Conservation (phyloP, 805 yeast species). For the Candida bentonensis region DNA sequence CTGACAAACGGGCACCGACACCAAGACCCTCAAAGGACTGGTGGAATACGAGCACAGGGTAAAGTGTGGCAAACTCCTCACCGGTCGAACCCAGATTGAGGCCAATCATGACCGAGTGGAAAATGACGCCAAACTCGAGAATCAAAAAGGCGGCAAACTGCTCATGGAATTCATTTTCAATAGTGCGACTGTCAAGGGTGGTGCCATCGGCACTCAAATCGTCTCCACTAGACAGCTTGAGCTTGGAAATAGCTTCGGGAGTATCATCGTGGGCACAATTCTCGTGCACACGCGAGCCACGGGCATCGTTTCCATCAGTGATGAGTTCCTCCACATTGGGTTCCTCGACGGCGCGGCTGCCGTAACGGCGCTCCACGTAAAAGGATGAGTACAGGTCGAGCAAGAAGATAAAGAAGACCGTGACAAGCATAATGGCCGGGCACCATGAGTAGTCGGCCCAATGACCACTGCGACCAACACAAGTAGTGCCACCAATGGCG, state of each 20-base stretch:
- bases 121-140: constrained; percentile 58
- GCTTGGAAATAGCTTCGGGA: not conserved
- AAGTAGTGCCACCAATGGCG: constrained; percentile 20
- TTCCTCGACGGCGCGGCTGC: not conserved
- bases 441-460: constrained; percentile 45
- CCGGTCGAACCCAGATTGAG: constrained; percentile 43
- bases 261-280: not conserved
- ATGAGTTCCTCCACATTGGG: constrained; percentile 1
- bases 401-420: constrained; percentile 32
- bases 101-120: constrained; percentile 68
- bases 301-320: not conserved
- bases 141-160: constrained; percentile 36
- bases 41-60: constrained; percentile 56
- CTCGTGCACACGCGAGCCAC: not conserved
- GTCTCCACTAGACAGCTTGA: not conserved
- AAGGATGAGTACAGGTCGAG: constrained; percentile 35
- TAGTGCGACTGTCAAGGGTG: not conserved
- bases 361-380: constrained; percentile 26
- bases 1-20: constrained; percentile 55
- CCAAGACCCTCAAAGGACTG: constrained; percentile 74
- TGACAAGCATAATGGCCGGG: constrained; percentile 36
- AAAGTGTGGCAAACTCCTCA: constrained; percentile 49
- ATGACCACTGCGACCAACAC: constrained; percentile 30
- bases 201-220: constrained; percentile 23
- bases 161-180: constrained; percentile 11